Percentiles rank a stretch among this genome's conserved stretches.
phyloP scores from a whole-genome alignment of 1,284 basidiomycete genomes.

The Sutorius eximius region DNA sequence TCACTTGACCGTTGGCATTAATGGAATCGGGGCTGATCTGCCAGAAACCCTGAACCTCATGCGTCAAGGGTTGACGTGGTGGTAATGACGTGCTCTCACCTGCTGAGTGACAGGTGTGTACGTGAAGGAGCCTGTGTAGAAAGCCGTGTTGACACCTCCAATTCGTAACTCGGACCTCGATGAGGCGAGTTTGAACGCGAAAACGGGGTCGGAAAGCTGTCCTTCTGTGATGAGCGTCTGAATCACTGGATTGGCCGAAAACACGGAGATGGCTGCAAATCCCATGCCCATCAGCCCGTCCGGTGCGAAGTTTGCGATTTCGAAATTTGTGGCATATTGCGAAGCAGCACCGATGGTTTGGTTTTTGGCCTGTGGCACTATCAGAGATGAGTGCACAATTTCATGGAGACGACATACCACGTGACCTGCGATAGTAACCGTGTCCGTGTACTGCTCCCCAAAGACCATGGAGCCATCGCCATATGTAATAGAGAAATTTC shows the following conservation, averaged over 20 bases:
- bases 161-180: conserved; percentile 44
- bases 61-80: not conserved
- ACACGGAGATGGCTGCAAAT: conserved; percentile 21
- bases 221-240: conserved; percentile 27
- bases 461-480: conserved; percentile 37
- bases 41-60: conserved; percentile 33
- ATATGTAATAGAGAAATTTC: conserved; percentile 32
- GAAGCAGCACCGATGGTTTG: conserved; percentile 28
- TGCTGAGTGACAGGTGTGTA: conserved; percentile 23
- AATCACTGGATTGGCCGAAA: conserved; percentile 18
- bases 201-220: conserved; percentile 34
- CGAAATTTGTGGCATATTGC: conserved; percentile 20
- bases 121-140: conserved; percentile 25
- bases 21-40: conserved; percentile 27
- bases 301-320: conserved; percentile 10
- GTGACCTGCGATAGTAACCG: conserved; percentile 29
- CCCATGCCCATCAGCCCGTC: conserved; percentile 33
- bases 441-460: conserved; percentile 39
- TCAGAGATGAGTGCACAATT: not conserved
- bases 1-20: conserved; percentile 16
- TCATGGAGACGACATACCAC: conserved; percentile 12
- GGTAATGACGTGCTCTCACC: conserved; percentile 11
- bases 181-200: conserved; percentile 43
- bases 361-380: conserved; percentile 15
- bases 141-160: conserved; percentile 34